Evolutionary conservation across 2,329 filamentous ascomycete genomes (phyloP), one percentile per base, ranked within the genome.

Genomic region (Xylariaceae sp.): DNA sequence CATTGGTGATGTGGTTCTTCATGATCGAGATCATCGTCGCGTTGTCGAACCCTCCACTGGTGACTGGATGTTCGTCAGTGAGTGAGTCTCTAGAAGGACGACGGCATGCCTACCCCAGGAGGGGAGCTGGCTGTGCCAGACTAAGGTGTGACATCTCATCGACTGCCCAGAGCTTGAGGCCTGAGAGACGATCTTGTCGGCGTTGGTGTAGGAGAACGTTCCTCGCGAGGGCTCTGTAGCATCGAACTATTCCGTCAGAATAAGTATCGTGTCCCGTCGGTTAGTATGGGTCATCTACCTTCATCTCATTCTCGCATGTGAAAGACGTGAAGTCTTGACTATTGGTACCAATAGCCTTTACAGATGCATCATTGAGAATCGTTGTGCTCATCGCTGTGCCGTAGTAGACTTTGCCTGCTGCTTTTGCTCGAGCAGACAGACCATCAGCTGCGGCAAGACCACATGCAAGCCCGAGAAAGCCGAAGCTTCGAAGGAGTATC

Each of bases 81-180:
- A n/a, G n/a, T n/a, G n/a, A n/a, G n/a, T n/a, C 9, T 29, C 26
- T n/a, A 29, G 26, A n/a, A n/a, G 9, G 26, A 9, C 26, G 26
- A 29, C 9, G 26, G 36, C 24, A 16, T 59, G n/a, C 64, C 57
- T 54, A 58, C 72, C 68, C 74, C 75, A 81, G 22, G 63, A 64
- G 0, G 77, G 73, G 3, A 50, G 48, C 43, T 50, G 45, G 38
- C 33, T 43, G 34, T 45, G 38, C 48, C 48, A 51, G 11, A 51
- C 36, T 3, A 51, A 61, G 39, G 64, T 76, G 53, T 81, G 77
- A 56, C 78, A 79, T 41, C 76, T 66, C 12, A 77, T 57, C 19
- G 71, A 34, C 42, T 66, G 55, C 29, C 55, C 48, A 39, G 64
- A 59, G 24, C 53, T 50, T 24, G 52, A 52, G n/a, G 64, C 63